Percentiles rank a stretch among this genome's conserved stretches.
Evolutionary conservation across 1,284 basidiomycete species (phyloP).

Genomic region (Ustanciosporium gigantosporum): DNA sequence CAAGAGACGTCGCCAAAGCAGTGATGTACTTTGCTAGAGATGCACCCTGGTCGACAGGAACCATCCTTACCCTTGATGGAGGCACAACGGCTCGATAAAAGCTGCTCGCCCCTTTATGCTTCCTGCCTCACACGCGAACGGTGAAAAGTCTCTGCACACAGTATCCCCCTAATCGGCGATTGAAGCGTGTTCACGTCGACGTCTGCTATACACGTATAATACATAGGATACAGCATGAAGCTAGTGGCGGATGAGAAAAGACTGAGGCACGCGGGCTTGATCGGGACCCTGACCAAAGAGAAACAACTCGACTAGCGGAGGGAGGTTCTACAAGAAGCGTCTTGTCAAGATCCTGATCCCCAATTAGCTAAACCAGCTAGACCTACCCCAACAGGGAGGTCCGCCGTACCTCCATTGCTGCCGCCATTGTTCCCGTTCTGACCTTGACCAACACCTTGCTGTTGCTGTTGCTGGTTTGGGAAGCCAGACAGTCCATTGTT

Average conservation of each 20-base stretch:
- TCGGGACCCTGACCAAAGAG: too few relatives aligned
- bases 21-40: slow-evolving; percentile 37
- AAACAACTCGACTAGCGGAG: too few relatives aligned
- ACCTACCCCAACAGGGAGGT: slow-evolving; percentile 36
- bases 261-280: too few relatives aligned
- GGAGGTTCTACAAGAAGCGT: too few relatives aligned
- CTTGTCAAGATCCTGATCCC: slow-evolving; percentile 10
- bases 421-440: slow-evolving; percentile 2
- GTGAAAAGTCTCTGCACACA: too few relatives aligned
- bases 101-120: not conserved
- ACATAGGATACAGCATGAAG: too few relatives aligned
- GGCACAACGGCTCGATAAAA: slow-evolving; percentile 35
- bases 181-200: too few relatives aligned
- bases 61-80: slow-evolving; percentile 38
- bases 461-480: slow-evolving; percentile 6
- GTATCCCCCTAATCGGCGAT: too few relatives aligned
- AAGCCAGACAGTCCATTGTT: too few relatives aligned
- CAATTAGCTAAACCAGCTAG: slow-evolving; percentile 31
- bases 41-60: slow-evolving; percentile 36
- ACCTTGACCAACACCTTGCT: slow-evolving; percentile 8
- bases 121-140: too few relatives aligned
- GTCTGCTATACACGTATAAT: too few relatives aligned
- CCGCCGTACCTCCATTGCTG: not conserved
- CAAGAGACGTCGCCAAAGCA: slow-evolving; percentile 29
- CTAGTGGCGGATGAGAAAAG: too few relatives aligned